Evolutionary conservation across 495 filamentous ascomycete species (phyloP), one percentile per base, ranked within the genome.

Genomic region (Rostrohypoxylon terebratum): DNA sequence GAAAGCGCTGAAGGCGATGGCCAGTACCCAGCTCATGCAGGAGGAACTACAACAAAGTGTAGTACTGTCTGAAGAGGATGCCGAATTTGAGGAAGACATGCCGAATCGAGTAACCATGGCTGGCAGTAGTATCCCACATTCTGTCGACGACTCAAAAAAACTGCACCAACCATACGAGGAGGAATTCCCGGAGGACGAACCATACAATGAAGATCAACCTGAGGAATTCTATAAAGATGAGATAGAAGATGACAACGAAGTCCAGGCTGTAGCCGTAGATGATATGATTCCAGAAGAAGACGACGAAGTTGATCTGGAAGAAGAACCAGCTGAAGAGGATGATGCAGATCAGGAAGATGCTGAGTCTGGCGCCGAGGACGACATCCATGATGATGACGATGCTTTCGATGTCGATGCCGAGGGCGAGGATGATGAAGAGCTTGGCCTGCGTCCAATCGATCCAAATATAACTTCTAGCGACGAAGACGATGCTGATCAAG

Each of bases 151-250:
- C n/a, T 75, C 69, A 40, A 75, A 50, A 40, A 75, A 50, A 75
- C 78, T 57, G 73, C 79, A 54, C 4, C 11, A 11, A 14, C 14
- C 38, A 13, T 14, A 1, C 38, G 38, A 4, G 38, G 38, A 45
- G 10, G 1, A 13, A 4, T 20, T 45, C n/a, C n/a, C 10, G 13
- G 42, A 20, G 4, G 42, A 13, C 3, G 42, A 20, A n/a, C 38
- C 21, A 55, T n/a, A 44, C 2, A 2, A 5, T 3, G n/a, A 44
- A 18, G 79, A 83, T 66, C 14, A 76, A 44, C 75, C 73, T 44
- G 84, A 88, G 69, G 87, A 87, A 0, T 85, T 79, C 42, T 78
- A 83, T 16, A 83, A 87, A 20, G 81, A 87, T 59, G 84, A 88
- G 34, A 71, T 73, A 3, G 82, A 83, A 6, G 81, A 79, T 16